Evolutionary conservation across 352 stramenopile genomes (phyloP).

Genomic region (Phytopythium delawarense): DNA sequence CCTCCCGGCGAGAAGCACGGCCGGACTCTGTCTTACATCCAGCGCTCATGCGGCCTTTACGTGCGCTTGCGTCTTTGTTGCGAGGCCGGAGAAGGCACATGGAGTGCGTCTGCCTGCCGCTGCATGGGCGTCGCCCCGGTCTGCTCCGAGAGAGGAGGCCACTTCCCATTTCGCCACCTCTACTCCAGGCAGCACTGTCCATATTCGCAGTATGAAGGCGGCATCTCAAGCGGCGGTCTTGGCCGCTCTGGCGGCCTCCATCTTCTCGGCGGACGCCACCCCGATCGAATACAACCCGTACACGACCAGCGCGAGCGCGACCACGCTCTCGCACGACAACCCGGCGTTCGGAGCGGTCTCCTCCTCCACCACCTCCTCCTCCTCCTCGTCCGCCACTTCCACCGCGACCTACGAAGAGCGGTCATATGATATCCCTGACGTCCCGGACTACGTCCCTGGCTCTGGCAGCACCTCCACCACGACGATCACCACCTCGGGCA

Average conservation of each 20-base stretch:
- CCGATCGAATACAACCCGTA: conserved; percentile 33
- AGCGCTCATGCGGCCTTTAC: not conserved
- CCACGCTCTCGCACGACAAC: conserved; percentile 24
- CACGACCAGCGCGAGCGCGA: conserved; percentile 17
- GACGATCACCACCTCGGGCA: conserved; percentile 1
- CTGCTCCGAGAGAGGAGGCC: not conserved
- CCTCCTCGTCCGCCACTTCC: not conserved
- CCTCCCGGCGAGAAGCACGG: not conserved
- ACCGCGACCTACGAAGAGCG: conserved; percentile 16
- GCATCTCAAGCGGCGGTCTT: not conserved
- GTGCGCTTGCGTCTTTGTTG: not conserved
- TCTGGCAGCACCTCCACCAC: conserved; percentile 10
- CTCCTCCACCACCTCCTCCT: conserved; percentile 4
- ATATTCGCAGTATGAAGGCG: not conserved
- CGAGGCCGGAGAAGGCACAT: not conserved
- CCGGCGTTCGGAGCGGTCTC: conserved; percentile 23
- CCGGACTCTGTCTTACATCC: not conserved
- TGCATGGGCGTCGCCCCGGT: not conserved
- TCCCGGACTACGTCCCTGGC: conserved; percentile 11
- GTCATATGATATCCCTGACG: conserved; percentile 11
- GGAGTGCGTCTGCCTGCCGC: not conserved
- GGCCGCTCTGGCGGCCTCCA: not conserved
- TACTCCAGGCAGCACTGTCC: not conserved
- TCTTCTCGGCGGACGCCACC: conserved; percentile 1
- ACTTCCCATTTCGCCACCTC: not conserved